Percentiles rank a stretch among this genome's conserved stretches.
Conservation (phyloP, 1,139 yeast species). For the Yamadazyma epiphylla region DNA sequence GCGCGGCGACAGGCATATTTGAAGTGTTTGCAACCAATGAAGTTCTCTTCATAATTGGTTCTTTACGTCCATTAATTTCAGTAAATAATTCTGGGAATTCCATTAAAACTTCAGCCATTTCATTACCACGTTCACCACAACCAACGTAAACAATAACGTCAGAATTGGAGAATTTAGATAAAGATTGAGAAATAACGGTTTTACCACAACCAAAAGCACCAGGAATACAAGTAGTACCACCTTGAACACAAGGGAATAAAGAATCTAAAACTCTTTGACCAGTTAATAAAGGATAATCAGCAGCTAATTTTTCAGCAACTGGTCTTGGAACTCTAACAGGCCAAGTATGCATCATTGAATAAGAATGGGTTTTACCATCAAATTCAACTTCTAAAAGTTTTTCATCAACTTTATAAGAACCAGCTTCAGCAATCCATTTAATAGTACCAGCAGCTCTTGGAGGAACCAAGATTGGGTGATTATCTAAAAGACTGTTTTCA, state of each 20-base stretch:
- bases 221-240: conserved; percentile 99
- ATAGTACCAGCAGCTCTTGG: conserved; percentile 99
- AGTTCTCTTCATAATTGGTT: conserved; percentile 99
- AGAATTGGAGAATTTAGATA: conserved; percentile 95
- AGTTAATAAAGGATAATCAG: conserved; percentile 91
- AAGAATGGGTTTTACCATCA: conserved; percentile 75
- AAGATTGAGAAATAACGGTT: conserved; percentile 96
- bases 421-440: conserved; percentile 82
- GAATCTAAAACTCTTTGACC: conserved; percentile 99
- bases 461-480: conserved; percentile 91
- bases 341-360: conserved; percentile 98
- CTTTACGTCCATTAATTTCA: conserved; percentile 87
- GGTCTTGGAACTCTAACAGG: conserved; percentile 99
- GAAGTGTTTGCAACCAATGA: conserved; percentile 97
- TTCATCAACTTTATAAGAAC: conserved; percentile 88
- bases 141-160: conserved; percentile 95
- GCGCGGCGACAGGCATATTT: conserved; percentile 99
- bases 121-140: conserved; percentile 93
- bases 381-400: conserved; percentile 90
- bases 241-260: conserved; percentile 98
- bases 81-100: conserved; percentile 98
- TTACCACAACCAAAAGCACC: conserved; percentile 99
- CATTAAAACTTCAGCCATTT: conserved; percentile 99
- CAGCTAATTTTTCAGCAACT: conserved; percentile 86
- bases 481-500: conserved; percentile 87